Conservation (phyloP, 768 basidiomycete genomes). For the Panaeolus cyanescens region DNA sequence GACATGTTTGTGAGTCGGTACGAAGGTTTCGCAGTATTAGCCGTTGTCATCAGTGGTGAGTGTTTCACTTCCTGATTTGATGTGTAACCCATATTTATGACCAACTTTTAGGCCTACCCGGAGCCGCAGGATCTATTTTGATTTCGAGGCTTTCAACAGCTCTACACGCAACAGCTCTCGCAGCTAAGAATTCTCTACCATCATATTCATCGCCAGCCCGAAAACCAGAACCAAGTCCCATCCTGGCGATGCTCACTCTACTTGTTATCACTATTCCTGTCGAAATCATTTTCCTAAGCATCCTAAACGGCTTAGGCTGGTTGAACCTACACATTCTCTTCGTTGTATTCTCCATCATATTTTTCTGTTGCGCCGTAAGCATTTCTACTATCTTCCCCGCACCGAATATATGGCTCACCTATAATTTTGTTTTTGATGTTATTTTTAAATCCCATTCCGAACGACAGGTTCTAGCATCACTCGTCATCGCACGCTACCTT, state of each 20-base stretch:
- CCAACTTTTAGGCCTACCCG: constrained; percentile 66
- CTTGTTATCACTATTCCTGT: constrained; percentile 79
- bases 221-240: constrained; percentile 41
- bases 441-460: background rate
- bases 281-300: constrained; percentile 69
- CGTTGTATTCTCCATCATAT: constrained; percentile 61
- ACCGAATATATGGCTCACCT: constrained; percentile 8
- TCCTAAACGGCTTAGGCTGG: constrained; percentile 76
- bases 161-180: constrained; percentile 67
- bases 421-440: constrained; percentile 2
- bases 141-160: constrained; percentile 90
- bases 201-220: constrained; percentile 18
- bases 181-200: constrained; percentile 21
- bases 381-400: constrained; percentile 3
- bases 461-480: constrained; percentile 66
- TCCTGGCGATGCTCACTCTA: constrained; percentile 68
- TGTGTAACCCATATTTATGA: background rate
- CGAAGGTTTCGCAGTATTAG: constrained; percentile 84
- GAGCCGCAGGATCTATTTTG: constrained; percentile 87
- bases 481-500: constrained; percentile 63
- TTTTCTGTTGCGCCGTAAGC: constrained; percentile 81
- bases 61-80: constrained; percentile 5
- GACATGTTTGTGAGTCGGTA: constrained; percentile 88
- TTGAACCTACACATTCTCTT: constrained; percentile 71
- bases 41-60: constrained; percentile 85